Evolutionary conservation across 768 basidiomycete genomes (phyloP).

Genomic region (Leccinum rimulosum): DNA sequence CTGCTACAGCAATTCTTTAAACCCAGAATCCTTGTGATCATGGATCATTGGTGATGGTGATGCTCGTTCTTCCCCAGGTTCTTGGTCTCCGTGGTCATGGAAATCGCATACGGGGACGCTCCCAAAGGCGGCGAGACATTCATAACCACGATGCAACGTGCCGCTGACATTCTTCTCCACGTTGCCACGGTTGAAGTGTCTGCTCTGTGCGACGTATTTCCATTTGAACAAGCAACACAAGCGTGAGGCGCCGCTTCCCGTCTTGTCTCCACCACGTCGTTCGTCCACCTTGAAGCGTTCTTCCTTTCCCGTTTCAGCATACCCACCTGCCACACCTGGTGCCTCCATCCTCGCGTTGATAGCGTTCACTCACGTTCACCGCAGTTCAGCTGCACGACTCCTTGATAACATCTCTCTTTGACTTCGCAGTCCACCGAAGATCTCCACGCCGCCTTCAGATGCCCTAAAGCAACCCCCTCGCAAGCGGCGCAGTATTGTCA

Average conservation of each 20-base stretch:
- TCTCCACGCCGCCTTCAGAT: slow-evolving; percentile 65
- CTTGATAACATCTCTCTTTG: slow-evolving; percentile 78
- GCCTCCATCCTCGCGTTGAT: background rate
- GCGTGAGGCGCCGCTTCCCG: too few relatives aligned
- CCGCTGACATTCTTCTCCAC: slow-evolving; percentile 7
- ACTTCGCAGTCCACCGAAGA: slow-evolving; percentile 70
- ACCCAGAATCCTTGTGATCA: too few relatives aligned
- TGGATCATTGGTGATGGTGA: too few relatives aligned
- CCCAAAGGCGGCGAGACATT: background rate
- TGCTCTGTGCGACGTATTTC: too few relatives aligned
- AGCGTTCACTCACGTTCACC: slow-evolving; percentile 9
- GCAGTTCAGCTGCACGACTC: slow-evolving; percentile 83
- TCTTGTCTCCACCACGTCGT: too few relatives aligned
- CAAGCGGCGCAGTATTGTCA: slow-evolving; percentile 62
- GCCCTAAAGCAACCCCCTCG: slow-evolving; percentile 60
- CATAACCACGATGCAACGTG: slow-evolving; percentile 8
- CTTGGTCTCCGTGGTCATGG: too few relatives aligned
- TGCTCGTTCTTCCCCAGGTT: too few relatives aligned
- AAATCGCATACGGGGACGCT: background rate
- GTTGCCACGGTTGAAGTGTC: background rate
- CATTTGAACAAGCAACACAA: too few relatives aligned
- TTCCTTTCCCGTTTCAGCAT: too few relatives aligned
- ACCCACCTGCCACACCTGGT: too few relatives aligned
- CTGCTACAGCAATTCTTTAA: too few relatives aligned
- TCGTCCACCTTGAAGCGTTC: too few relatives aligned